Conservation (phyloP, 73 alveolate genomes). For the Loxodes magnus region DNA sequence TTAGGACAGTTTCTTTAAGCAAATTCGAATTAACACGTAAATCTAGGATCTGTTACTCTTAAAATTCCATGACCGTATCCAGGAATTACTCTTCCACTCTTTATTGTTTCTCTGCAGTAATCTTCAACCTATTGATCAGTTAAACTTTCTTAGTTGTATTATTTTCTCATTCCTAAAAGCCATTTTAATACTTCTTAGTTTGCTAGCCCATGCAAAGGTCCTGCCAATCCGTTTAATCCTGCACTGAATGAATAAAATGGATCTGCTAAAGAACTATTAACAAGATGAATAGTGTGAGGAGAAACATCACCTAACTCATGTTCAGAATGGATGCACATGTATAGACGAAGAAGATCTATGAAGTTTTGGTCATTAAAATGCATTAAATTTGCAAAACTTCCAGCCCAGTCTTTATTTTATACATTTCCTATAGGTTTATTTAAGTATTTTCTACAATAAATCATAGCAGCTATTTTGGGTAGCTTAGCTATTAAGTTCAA, state of each 20-base stretch:
- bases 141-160: constrained; percentile 30
- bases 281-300: constrained; percentile 67
- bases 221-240: constrained; percentile 85
- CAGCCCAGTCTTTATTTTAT: constrained; percentile 36
- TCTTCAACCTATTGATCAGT: constrained; percentile 40
- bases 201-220: constrained; percentile 93
- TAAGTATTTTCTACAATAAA: constrained; percentile 46
- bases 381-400: constrained; percentile 48
- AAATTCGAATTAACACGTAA: constrained; percentile 38
- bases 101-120: constrained; percentile 30
- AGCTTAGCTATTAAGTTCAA: constrained; percentile 57
- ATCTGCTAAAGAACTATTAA: constrained; percentile 57
- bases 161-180: constrained; percentile 47
- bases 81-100: constrained; percentile 64
- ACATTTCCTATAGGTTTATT: too few relatives aligned
- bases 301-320: constrained; percentile 79
- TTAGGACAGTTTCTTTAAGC: constrained; percentile 39
- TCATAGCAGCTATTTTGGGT: constrained; percentile 67
- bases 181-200: constrained; percentile 70
- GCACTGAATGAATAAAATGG: constrained; percentile 73
- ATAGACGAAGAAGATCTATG: constrained; percentile 54
- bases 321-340: constrained; percentile 43
- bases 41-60: constrained; percentile 74
- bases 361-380: constrained; percentile 39
- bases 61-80: constrained; percentile 81